Evolutionary conservation across 169 alveolate genomes (phyloP).

Genomic region (Plasmodium gallinaceum): DNA sequence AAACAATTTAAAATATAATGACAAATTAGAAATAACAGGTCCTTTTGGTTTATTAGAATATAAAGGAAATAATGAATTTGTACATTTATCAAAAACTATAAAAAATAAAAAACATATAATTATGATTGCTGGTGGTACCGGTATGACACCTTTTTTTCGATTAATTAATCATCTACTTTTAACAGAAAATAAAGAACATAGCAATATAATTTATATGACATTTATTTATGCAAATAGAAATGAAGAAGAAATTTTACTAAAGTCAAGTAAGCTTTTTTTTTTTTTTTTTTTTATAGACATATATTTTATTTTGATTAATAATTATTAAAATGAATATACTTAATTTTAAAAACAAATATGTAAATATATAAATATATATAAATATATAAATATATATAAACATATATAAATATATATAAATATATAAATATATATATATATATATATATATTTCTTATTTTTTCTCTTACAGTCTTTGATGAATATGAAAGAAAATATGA

Average conservation of each 20-base stretch:
- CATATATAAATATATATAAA: background rate
- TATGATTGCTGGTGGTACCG: conserved; percentile 88
- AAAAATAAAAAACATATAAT: conserved; percentile 76
- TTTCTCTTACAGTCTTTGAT: conserved; percentile 49
- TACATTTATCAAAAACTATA: conserved; percentile 29
- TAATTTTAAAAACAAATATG: background rate
- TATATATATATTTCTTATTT: background rate
- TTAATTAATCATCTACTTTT: conserved; percentile 71
- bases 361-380: background rate
- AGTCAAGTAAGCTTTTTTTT: conserved; percentile 13
- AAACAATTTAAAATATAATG: conserved; percentile 7
- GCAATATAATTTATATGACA: conserved; percentile 26
- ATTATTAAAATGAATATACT: background rate
- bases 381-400: background rate
- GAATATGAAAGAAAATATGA: conserved; percentile 29
- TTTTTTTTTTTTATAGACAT: background rate
- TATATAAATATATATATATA: background rate
- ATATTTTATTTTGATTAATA: background rate
- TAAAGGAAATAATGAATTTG: conserved; percentile 53
- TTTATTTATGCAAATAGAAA: conserved; percentile 73
- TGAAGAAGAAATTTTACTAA: conserved; percentile 65
- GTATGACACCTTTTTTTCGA: conserved; percentile 86
- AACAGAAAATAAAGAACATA: conserved; percentile 7
- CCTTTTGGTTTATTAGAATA: conserved; percentile 72
- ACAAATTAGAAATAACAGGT: conserved; percentile 29